phyloP scores from a whole-genome alignment of 176 grass and related monocot species.

The Oryza meyeriana region DNA sequence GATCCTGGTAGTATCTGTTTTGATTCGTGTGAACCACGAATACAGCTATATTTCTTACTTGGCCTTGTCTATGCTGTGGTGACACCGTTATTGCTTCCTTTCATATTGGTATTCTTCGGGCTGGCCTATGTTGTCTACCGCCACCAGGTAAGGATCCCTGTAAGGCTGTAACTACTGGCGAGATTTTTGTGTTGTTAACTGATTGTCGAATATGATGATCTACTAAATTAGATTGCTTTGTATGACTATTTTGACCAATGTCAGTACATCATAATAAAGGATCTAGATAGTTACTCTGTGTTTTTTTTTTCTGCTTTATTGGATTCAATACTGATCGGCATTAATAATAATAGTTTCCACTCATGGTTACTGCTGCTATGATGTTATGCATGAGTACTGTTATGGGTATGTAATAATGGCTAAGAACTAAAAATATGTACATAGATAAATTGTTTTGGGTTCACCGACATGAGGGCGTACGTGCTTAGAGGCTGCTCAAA shows the following conservation, averaged over 20 bases:
- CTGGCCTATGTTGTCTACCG: slow-evolving; percentile 88
- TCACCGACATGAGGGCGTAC: not conserved
- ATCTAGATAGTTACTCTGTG: not conserved
- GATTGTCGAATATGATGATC: not conserved
- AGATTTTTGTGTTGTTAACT: not conserved
- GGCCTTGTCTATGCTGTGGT: slow-evolving; percentile 85
- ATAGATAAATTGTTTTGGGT: not conserved
- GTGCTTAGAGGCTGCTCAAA: too few species aligned
- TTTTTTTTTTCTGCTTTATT: not conserved
- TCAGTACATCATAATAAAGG: not conserved
- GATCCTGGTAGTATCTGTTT: slow-evolving; percentile 92
- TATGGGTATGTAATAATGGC: not conserved
- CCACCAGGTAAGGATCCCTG: slow-evolving; percentile 59
- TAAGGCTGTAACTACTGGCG: not conserved
- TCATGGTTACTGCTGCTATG: not conserved
- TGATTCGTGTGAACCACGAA: slow-evolving; percentile 62
- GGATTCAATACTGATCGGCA: not conserved
- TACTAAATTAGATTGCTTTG: not conserved
- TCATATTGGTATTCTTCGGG: slow-evolving; percentile 85
- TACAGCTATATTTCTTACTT: slow-evolving; percentile 95
- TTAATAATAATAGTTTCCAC: not conserved
- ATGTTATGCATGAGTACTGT: not conserved
- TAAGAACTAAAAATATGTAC: not conserved
- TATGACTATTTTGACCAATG: not conserved
- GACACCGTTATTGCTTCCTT: slow-evolving; percentile 88